Base-by-base conservation (phyloP, 805 yeast species). In the Debaryomyces maramus region DNA sequence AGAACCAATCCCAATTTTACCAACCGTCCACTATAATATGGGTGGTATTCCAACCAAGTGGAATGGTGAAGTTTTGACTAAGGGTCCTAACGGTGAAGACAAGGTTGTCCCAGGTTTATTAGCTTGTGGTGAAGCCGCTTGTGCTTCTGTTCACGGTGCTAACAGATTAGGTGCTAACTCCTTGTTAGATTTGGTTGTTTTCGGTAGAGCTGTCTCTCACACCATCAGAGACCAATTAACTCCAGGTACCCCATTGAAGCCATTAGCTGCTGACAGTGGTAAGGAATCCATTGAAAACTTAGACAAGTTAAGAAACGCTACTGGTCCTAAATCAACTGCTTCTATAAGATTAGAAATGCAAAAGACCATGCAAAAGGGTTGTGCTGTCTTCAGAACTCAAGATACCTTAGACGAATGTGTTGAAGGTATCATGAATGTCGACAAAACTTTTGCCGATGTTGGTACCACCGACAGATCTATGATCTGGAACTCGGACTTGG, bases 81-180 rank as follows among this genome's bases (percentile, higher is more conserved):
- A 84, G 55, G 88, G 85, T 61, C 90, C 79, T 61, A 73, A 77
- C 51, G 99, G 99, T 55, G 81, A 91, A 58, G 99, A 91, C 65
- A 80, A 77, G 61, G 80, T 85, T 51, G 93, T 91, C 47, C 93
- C 91, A 59, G 99, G 99, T 60, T 77, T 91, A 53, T 77, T 80
- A 65, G 97, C 99, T 7, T 89, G 97, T 75, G 99, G 99, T 78
- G 99, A 91, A 76, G 90, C 95, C 52, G 99, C 97, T 29, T 90
- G 97, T 79, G 98, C 95, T 47, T 89, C 97, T 24, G 99, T 91
- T 45, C 99, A 91, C 65, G 99, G 99, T 72, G 99, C 98, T 48
- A 91, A 91, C 80, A 89, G 99, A 78, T 78, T 91, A 53, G 99
- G 99, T 69, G 99, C 99, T 52, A 91, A 91, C 81, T 93, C 98